Evolutionary conservation across 805 yeast genomes (phyloP), one percentile per base, ranked within the genome.

Genomic region (Saccharomycopsis capsularis): DNA sequence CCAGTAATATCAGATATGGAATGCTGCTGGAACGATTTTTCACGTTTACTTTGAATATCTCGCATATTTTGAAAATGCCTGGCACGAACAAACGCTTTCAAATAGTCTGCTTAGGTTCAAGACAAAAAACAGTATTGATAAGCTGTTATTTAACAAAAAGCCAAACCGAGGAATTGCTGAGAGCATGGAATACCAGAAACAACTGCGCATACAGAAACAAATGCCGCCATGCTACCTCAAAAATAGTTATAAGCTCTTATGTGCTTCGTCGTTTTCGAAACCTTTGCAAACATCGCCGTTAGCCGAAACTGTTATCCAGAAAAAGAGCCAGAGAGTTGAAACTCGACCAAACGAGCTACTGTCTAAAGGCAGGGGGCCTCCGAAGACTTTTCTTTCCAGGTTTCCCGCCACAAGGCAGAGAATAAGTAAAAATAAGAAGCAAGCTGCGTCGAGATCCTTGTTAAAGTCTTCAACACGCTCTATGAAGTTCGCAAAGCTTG

Each of bases 101-200:
- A 22, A 40, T 24, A 29, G 27, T 6, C 27, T 40, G 21, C 24
- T 40, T 13, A 40, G 42, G 27, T 40, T 40, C 42, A 40, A 40
- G 27, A 40, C 42, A 40, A 40, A 40, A 40, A 40, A 40, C 15
- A 23, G 30, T 24, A 24, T 23, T 3, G 27, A 40, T 11, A 40
- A 40, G 25, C 66, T 58, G 82, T 87, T n/a, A 76, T 83, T 40
- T 75, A 76, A 13, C 32, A 7, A 29, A 13, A 7, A 29, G 32
- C 13, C 32, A 29, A 29, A 7, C 13, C 32, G 13, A 29, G n/a
- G n/a, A n/a, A n/a, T n/a, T n/a, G n/a, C n/a, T n/a, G n/a, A n/a
- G n/a, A n/a, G n/a, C n/a, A n/a, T n/a, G n/a, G n/a, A n/a, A n/a
- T n/a, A n/a, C n/a, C n/a, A n/a, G n/a, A n/a, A n/a, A n/a, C n/a